These are phyloP conservation scores for Rhizopogon roseolus DNA, from an alignment of 768 basidiomycete genomes.

Conservation along the genomic window DNA sequence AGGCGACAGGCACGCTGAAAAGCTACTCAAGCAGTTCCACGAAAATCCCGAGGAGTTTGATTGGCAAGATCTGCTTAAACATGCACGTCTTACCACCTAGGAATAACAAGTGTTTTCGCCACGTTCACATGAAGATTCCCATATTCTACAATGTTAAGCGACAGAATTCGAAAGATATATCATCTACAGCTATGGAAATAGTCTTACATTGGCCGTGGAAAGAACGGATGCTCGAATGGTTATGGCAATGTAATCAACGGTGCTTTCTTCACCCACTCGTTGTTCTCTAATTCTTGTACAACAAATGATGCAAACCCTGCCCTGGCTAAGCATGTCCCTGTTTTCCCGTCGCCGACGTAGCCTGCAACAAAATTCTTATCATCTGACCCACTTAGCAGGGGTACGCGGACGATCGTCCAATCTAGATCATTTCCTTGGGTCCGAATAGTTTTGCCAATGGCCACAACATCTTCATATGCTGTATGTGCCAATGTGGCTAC, in stretches of 20 bases:
- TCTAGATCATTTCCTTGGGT: slow-evolving; percentile 44
- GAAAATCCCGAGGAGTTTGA: slow-evolving; percentile 73
- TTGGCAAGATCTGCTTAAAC: slow-evolving; percentile 75
- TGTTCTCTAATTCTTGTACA: slow-evolving; percentile 49
- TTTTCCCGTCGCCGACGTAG: slow-evolving; percentile 62
- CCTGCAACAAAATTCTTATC: slow-evolving; percentile 49
- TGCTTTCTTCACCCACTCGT: slow-evolving; percentile 51
- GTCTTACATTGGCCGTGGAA: neutral
- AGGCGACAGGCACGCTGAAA: slow-evolving; percentile 18
- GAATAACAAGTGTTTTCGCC: neutral
- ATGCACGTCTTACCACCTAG: slow-evolving; percentile 23
- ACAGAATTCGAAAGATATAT: neutral
- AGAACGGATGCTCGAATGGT: neutral
- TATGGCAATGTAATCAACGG: slow-evolving; percentile 32
- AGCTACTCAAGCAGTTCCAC: slow-evolving; percentile 68
- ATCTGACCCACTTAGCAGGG: slow-evolving; percentile 48
- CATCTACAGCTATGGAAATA: neutral
- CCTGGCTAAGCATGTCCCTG: slow-evolving; percentile 45
- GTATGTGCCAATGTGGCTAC: slow-evolving; percentile 38
- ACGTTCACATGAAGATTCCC: neutral
- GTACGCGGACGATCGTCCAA: slow-evolving; percentile 72
- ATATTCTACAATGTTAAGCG: neutral
- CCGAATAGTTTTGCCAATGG: slow-evolving; percentile 53
- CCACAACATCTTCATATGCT: slow-evolving; percentile 68
- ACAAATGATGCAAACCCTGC: slow-evolving; percentile 58